These are phyloP conservation scores for Meyerozyma carpophila DNA, from an alignment of 1,139 yeast species.

Conservation along the genomic window DNA sequence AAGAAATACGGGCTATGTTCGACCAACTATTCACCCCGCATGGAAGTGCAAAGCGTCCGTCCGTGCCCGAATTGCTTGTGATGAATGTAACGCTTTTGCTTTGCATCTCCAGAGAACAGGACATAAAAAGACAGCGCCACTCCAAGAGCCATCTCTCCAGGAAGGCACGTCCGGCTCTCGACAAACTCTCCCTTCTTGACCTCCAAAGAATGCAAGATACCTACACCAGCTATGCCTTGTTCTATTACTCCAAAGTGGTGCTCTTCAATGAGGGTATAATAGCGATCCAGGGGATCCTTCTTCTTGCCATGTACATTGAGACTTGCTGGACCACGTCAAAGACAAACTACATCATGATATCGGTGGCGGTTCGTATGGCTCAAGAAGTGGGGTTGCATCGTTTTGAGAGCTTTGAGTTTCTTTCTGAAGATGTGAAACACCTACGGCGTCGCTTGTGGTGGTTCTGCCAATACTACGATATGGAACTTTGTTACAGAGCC, in stretches of 20 bases:
- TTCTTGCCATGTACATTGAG: conserved; percentile 43
- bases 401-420: conserved; percentile 39
- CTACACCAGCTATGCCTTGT: conserved; percentile 33
- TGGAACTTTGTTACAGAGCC: conserved; percentile 46
- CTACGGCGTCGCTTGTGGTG: conserved; percentile 49
- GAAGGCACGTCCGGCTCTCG: conserved; percentile 1
- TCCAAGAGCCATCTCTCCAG: not conserved
- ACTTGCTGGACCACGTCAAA: conserved; percentile 37
- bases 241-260: conserved; percentile 43
- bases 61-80: conserved; percentile 10
- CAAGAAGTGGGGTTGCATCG: conserved; percentile 65
- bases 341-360: conserved; percentile 36
- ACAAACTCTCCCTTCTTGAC: conserved; percentile 1
- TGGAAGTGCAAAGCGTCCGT: not conserved
- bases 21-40: conserved; percentile 1
- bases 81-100: conserved; percentile 9
- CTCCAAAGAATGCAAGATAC: conserved; percentile 18
- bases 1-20: conserved; percentile 4
- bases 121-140: not conserved
- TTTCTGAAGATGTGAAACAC: conserved; percentile 31
- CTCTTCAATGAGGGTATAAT: conserved; percentile 47
- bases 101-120: conserved; percentile 4
- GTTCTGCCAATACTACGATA: conserved; percentile 49
- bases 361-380: conserved; percentile 55
- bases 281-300: conserved; percentile 45